Conservation (phyloP, 2,329 filamentous ascomycete species). For the Emergomyces africanus region DNA sequence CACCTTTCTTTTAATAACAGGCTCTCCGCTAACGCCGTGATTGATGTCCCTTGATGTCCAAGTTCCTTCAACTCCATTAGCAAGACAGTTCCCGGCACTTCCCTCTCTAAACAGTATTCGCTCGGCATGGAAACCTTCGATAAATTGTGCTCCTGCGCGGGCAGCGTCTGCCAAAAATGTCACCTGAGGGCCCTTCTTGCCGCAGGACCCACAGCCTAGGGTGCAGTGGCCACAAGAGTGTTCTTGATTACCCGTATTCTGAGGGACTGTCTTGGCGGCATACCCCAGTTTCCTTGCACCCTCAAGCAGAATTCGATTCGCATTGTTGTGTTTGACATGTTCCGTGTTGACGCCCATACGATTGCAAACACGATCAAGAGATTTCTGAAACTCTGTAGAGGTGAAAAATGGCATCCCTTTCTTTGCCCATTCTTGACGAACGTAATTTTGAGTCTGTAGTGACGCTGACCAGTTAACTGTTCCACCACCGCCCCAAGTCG, state of each 20-base stretch:
- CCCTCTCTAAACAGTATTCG: constrained; percentile 54
- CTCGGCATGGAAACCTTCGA: constrained; percentile 68
- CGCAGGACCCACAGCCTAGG: constrained; percentile 47
- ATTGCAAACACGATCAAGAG: constrained; percentile 63
- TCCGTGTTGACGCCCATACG: constrained; percentile 62
- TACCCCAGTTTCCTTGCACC: constrained; percentile 64
- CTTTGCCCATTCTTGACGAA: constrained; percentile 70
- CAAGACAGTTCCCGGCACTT: constrained; percentile 38
- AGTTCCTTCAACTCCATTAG: constrained; percentile 57
- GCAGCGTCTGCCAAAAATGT: constrained; percentile 71
- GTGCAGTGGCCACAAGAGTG: constrained; percentile 63
- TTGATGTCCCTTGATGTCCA: constrained; percentile 61
- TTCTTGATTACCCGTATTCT: constrained; percentile 61
- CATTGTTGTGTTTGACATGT: constrained; percentile 57
- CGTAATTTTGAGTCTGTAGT: constrained; percentile 57
- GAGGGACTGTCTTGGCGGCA: constrained; percentile 54
- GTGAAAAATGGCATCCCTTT: constrained; percentile 60
- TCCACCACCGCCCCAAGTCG: constrained; percentile 73
- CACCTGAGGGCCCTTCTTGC: constrained; percentile 67
- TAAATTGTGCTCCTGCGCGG: constrained; percentile 61
- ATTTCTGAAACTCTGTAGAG: constrained; percentile 60
- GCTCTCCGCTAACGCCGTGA: constrained; percentile 43
- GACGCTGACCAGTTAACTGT: constrained; percentile 73
- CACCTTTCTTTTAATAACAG: constrained; percentile 46
- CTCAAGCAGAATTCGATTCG: constrained; percentile 60